Evolutionary conservation across 192 early-diverging fungal genomes (phyloP).

Genomic region (Linnemannia schmuckeri): DNA sequence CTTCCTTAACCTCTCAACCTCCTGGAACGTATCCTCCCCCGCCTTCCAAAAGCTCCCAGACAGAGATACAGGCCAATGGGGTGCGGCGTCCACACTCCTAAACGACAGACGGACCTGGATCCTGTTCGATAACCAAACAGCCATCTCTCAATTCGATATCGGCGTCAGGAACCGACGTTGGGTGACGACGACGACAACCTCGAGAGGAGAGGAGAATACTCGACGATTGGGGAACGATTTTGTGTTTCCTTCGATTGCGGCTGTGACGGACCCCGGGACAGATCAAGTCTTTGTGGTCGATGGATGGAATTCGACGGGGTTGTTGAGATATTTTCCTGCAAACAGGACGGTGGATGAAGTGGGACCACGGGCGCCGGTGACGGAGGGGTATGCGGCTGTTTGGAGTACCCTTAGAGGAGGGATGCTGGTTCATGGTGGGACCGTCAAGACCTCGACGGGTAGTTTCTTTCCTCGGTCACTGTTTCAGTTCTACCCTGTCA

Average conservation of each 20-base stretch:
- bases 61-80: background rate
- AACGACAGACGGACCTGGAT: slow-evolving; percentile 15
- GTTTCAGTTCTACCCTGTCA: background rate
- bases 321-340: background rate
- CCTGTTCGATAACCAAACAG: background rate
- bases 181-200: background rate
- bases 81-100: background rate
- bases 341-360: background rate
- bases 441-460: background rate
- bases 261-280: slow-evolving; percentile 1
- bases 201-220: background rate
- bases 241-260: background rate
- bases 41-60: background rate
- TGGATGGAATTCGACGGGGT: background rate
- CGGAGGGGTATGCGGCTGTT: background rate
- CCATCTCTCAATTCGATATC: background rate
- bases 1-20: slow-evolving; percentile 15
- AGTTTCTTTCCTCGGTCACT: background rate
- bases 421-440: slow-evolving; percentile 21
- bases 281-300: slow-evolving; percentile 17
- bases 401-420: slow-evolving; percentile 6
- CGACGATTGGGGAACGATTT: background rate
- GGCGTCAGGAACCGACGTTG: background rate
- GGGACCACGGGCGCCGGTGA: background rate
- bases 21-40: slow-evolving; percentile 5